Evolutionary conservation across 345 rosid genomes (phyloP).

Genomic region (Melaleuca quinquenervia): DNA sequence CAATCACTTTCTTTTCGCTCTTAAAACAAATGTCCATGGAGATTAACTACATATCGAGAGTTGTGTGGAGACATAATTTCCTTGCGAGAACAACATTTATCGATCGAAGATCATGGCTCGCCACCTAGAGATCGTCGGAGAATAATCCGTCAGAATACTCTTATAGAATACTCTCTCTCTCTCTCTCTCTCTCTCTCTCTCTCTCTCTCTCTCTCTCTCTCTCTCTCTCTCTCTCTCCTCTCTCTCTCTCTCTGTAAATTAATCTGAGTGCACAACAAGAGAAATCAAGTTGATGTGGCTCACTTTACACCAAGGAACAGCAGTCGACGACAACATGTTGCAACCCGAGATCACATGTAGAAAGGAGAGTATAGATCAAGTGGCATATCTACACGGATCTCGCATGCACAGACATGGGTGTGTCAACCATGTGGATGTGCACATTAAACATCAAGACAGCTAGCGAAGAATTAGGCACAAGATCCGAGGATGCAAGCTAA

Average conservation of each 20-base stretch:
- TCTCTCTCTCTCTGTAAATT: not conserved
- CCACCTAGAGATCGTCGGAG: not conserved
- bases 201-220: not conserved
- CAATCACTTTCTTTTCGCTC: not conserved
- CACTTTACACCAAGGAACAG: not conserved
- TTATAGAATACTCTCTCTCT: not conserved
- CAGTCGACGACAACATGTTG: not conserved
- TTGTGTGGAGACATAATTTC: not conserved
- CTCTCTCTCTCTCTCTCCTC: not conserved
- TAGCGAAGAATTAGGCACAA: not conserved
- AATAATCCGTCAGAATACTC: not conserved
- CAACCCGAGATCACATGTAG: not conserved
- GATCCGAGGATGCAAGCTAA: not conserved
- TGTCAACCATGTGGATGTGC: not conserved
- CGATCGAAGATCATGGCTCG: not conserved
- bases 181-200: not conserved
- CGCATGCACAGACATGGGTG: not conserved
- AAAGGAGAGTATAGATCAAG: not conserved
- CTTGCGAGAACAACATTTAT: not conserved
- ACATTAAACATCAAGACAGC: not conserved
- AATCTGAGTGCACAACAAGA: not conserved
- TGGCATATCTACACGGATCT: not conserved
- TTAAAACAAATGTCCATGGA: not conserved
- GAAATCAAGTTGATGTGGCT: not conserved
- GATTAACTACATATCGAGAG: not conserved